A percentile compares a stretch with the other conserved stretches of the same genome.
Conservation (phyloP, 2,329 filamentous ascomycete genomes). For the Metarhizium anisopliae region DNA sequence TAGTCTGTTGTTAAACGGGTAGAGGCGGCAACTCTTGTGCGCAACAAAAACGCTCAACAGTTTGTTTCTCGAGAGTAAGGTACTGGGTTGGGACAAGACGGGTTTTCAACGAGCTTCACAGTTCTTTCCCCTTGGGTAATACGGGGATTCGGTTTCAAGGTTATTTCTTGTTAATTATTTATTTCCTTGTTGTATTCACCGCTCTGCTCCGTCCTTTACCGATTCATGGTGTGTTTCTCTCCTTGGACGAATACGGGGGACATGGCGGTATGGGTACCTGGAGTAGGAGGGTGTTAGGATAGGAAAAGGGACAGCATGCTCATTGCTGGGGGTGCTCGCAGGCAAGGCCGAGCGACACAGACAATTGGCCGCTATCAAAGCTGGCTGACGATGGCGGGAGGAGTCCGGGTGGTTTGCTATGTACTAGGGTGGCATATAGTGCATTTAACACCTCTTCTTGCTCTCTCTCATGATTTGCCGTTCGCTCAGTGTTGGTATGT, state of each 20-base stretch:
- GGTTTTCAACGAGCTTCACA: conserved; percentile 1
- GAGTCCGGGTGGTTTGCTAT: not conserved
- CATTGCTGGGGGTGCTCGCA: not conserved
- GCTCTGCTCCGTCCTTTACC: not conserved
- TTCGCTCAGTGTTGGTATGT: not conserved
- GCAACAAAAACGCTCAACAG: not conserved
- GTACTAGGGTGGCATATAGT: not conserved
- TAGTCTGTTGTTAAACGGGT: not conserved
- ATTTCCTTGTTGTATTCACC: not conserved
- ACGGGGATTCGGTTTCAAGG: not conserved
- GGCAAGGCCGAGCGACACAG: not conserved
- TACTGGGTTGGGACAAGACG: not conserved
- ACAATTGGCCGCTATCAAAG: not conserved
- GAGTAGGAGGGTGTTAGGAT: not conserved
- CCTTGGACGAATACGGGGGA: not conserved
- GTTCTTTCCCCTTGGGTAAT: not conserved
- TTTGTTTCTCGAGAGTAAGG: not conserved
- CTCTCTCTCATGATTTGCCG: not conserved
- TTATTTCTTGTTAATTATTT: not conserved
- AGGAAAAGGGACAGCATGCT: not conserved
- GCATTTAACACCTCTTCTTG: not conserved
- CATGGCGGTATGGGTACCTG: not conserved
- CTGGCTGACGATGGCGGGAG: conserved; percentile 1
- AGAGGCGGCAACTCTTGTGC: not conserved
- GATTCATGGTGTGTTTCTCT: not conserved